Conservation (phyloP, 1,284 basidiomycete genomes). For the Marasmius sp. region DNA sequence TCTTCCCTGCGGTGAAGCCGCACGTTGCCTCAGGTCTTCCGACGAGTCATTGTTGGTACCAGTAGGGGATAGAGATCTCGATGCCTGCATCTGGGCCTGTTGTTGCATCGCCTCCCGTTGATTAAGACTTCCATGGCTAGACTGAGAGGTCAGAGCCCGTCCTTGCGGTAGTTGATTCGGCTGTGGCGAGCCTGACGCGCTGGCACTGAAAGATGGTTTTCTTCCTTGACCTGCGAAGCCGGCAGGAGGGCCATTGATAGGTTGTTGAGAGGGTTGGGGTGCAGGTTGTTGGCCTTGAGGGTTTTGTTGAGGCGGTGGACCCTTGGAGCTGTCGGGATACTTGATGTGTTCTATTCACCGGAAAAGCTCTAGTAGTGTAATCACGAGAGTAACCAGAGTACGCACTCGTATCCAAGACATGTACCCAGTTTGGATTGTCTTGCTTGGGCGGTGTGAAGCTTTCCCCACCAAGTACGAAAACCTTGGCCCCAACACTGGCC, state of each 20-base stretch:
- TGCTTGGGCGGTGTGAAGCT: slow-evolving; percentile 73
- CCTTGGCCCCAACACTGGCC: slow-evolving; percentile 85
- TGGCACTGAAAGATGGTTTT: background rate
- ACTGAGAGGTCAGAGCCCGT: background rate
- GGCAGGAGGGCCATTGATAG: background rate
- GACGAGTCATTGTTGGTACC: slow-evolving; percentile 14
- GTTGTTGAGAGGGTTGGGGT: background rate
- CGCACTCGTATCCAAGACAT: slow-evolving; percentile 92
- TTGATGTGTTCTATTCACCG: slow-evolving; percentile 80
- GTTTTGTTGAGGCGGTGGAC: slow-evolving; percentile 37
- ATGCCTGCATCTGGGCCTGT: slow-evolving; percentile 26
- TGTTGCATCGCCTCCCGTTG: background rate
- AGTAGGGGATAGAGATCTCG: slow-evolving; percentile 25
- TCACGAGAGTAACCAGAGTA: slow-evolving; percentile 15
- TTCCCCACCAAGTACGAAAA: slow-evolving; percentile 95
- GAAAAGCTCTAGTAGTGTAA: too few relatives aligned
- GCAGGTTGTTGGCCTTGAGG: slow-evolving; percentile 12
- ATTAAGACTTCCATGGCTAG: slow-evolving; percentile 21
- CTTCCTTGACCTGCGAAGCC: background rate
- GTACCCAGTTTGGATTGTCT: slow-evolving; percentile 83
- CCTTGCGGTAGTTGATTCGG: background rate
- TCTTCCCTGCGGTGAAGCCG: background rate
- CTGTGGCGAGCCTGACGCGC: background rate
- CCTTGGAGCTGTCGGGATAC: slow-evolving; percentile 73
- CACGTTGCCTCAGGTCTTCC: background rate